These are phyloP conservation scores for Lodderomyces orthopsilosis DNA, from an alignment of 1,139 yeast species.

Conservation along the genomic window DNA sequence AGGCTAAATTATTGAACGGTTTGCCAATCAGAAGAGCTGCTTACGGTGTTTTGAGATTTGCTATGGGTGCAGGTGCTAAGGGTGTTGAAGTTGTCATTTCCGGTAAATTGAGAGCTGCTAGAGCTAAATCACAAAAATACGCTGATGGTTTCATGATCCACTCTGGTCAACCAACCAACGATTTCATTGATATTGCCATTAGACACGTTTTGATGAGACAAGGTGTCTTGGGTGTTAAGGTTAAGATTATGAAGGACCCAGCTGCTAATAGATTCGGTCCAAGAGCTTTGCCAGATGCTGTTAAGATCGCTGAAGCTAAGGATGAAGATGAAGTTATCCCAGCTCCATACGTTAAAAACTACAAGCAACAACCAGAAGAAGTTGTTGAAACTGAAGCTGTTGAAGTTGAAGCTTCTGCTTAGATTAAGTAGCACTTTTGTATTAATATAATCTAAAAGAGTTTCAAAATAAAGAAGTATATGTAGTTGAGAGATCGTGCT, in stretches of 20 bases:
- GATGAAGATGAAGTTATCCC: constrained; percentile 81
- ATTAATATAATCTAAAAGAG: neutral
- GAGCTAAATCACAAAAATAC: constrained; percentile 99
- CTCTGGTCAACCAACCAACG: constrained; percentile 99
- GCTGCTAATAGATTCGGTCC: constrained; percentile 89
- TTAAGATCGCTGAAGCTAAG: constrained; percentile 91
- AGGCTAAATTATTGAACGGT: constrained; percentile 97
- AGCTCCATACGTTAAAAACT: constrained; percentile 82
- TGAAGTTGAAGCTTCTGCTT: constrained; percentile 32
- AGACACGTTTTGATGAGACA: constrained; percentile 99
- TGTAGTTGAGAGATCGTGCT: neutral
- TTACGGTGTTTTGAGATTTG: constrained; percentile 99
- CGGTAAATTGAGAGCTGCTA: constrained; percentile 99
- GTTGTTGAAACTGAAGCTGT: constrained; percentile 31
- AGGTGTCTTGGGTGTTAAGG: constrained; percentile 99
- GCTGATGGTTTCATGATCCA: constrained; percentile 99
- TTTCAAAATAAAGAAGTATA: neutral
- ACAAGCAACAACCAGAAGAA: constrained; percentile 41
- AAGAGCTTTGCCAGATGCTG: constrained; percentile 93
- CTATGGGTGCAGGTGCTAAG: constrained; percentile 99
- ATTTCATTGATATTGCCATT: constrained; percentile 97
- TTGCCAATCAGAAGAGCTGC: constrained; percentile 99
- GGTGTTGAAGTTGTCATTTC: constrained; percentile 99
- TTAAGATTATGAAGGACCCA: constrained; percentile 99
- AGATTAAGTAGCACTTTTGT: constrained; percentile 14